Evolutionary conservation across 805 yeast species (phyloP).

Genomic region (Sugiyamaella qingdaonensis): DNA sequence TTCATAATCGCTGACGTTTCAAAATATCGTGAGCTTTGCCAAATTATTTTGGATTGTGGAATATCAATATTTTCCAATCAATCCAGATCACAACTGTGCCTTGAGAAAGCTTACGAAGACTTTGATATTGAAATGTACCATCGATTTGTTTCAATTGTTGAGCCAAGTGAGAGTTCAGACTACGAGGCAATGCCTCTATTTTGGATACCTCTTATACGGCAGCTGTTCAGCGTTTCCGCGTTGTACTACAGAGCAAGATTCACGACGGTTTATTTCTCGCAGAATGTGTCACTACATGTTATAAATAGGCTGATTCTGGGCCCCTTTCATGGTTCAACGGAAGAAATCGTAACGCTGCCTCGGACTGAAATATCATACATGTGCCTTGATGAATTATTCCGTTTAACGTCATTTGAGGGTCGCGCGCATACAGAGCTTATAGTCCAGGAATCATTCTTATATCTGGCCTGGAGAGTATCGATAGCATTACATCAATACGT

Average conservation of each 20-base stretch:
- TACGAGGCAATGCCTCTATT: conserved; percentile 16
- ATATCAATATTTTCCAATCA: conserved; percentile 20
- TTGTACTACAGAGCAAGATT: conserved; percentile 49
- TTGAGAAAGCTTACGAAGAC: conserved; percentile 37
- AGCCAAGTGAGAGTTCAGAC: conserved; percentile 16
- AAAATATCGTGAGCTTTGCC: conserved; percentile 29
- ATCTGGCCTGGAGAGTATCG: conserved; percentile 53
- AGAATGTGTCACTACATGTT: conserved; percentile 33
- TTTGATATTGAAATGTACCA: conserved; percentile 46
- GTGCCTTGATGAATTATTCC: conserved; percentile 54
- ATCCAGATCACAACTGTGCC: conserved; percentile 35
- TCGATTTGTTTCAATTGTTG: conserved; percentile 29
- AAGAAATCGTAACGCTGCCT: conserved; percentile 40
- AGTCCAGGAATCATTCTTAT: conserved; percentile 39
- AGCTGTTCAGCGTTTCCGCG: conserved; percentile 55
- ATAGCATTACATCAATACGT: conserved; percentile 60
- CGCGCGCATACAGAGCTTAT: conserved; percentile 21
- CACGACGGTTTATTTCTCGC: conserved; percentile 28
- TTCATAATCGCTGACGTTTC: not conserved
- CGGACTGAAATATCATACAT: conserved; percentile 48
- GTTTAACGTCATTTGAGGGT: conserved; percentile 33
- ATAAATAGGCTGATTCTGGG: conserved; percentile 43
- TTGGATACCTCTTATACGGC: conserved; percentile 42
- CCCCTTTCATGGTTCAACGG: conserved; percentile 61
- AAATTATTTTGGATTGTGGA: conserved; percentile 31